A percentile compares a stretch with the other conserved stretches of the same genome.
phyloP scores from a whole-genome alignment of 306 rosid genomes.

The Canavalia ensiformis region DNA sequence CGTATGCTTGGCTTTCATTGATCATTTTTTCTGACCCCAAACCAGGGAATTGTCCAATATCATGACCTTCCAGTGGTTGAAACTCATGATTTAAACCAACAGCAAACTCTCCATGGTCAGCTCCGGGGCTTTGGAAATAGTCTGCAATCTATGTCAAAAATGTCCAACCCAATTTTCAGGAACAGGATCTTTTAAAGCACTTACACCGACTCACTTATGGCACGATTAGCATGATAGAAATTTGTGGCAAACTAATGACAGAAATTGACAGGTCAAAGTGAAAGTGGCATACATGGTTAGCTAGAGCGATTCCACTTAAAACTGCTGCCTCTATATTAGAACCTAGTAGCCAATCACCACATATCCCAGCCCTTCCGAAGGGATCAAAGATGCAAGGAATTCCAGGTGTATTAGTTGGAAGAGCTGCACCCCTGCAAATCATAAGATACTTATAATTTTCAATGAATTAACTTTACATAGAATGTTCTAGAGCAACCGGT shows the following conservation, averaged over 20 bases:
- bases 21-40: constrained; percentile 52
- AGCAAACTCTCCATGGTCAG: constrained; percentile 64
- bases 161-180: constrained; percentile 26
- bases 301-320: constrained; percentile 84
- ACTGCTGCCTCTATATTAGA: constrained; percentile 92
- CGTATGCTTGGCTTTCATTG: constrained; percentile 49
- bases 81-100: constrained; percentile 76
- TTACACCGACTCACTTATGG: constrained; percentile 30
- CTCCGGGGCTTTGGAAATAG: constrained; percentile 62
- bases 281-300: constrained; percentile 69
- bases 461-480: not conserved
- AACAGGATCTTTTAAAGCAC: not conserved
- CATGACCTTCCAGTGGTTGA: constrained; percentile 72
- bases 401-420: constrained; percentile 84
- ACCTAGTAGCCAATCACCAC: constrained; percentile 97
- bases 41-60: constrained; percentile 86
- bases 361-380: constrained; percentile 86
- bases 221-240: not conserved
- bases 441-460: constrained; percentile 19
- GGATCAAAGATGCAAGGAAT: constrained; percentile 94
- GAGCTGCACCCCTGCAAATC: constrained; percentile 92
- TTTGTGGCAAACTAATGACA: not conserved
- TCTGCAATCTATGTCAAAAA: constrained; percentile 74
- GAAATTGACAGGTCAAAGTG: constrained; percentile 25
- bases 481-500: not conserved